A percentile compares a stretch with the other conserved stretches of the same genome.
These are phyloP conservation scores for Eucalyptus sp. DNA, from an alignment of 345 rosid species.

Conservation along the genomic window DNA sequence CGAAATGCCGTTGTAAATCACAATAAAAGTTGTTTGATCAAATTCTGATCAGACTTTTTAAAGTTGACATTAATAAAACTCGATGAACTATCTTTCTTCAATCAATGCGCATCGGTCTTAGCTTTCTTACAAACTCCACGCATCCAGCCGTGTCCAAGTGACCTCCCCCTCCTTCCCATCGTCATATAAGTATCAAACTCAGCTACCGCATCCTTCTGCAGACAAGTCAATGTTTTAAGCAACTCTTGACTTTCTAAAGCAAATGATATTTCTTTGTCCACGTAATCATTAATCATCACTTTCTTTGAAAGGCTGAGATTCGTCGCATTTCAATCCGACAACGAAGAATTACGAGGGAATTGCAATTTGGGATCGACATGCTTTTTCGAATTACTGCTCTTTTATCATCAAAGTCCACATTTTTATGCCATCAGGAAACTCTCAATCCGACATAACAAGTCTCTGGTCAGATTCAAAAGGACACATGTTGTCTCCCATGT, in stretches of 20 bases:
- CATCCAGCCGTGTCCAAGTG: background rate
- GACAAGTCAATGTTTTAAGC: background rate
- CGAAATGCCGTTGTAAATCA: fast-evolving
- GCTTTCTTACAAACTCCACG: background rate
- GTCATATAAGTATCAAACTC: background rate
- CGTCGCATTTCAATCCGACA: background rate
- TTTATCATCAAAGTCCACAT: background rate
- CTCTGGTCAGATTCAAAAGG: background rate
- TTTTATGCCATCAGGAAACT: background rate
- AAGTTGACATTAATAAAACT: background rate
- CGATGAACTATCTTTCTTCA: background rate
- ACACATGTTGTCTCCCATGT: background rate
- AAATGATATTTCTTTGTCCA: background rate
- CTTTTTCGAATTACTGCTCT: background rate
- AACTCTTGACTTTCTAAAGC: background rate
- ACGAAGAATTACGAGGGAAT: background rate
- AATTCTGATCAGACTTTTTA: fast-evolving
- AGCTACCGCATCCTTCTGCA: background rate
- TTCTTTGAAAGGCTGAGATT: fast-evolving
- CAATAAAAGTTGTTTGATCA: fast-evolving
- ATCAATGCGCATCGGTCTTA: background rate
- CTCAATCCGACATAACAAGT: background rate
- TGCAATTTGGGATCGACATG: background rate
- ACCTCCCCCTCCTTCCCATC: background rate
- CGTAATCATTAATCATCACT: no score